phyloP scores from a whole-genome alignment of 176 grass and related monocot genomes.

The Ananas comosus region DNA sequence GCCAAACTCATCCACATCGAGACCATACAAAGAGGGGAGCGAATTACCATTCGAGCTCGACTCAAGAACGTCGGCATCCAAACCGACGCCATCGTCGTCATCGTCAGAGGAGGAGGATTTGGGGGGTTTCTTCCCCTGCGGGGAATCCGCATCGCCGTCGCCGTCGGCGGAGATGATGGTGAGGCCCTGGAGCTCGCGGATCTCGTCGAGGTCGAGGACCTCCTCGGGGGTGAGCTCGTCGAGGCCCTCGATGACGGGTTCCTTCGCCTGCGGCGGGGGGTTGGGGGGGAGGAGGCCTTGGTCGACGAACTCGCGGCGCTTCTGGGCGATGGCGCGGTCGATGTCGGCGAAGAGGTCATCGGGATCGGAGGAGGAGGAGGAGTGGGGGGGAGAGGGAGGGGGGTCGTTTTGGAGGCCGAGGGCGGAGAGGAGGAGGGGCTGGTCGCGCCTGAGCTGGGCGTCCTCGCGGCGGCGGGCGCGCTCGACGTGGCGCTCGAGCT shows the following conservation, averaged over 20 bases:
- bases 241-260: slow-evolving; percentile 29
- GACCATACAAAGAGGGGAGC: slow-evolving; percentile 21
- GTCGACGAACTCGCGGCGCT: slow-evolving; percentile 64
- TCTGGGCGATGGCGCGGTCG: slow-evolving; percentile 69
- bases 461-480: slow-evolving; percentile 39
- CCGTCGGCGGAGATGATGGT: slow-evolving; percentile 38
- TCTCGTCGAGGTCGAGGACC: slow-evolving; percentile 64
- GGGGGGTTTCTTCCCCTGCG: slow-evolving; percentile 11
- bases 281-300: slow-evolving; percentile 34
- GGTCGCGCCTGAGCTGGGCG: slow-evolving; percentile 36
- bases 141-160: slow-evolving; percentile 15
- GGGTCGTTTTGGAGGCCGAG: slow-evolving; percentile 16
- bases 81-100: not conserved
- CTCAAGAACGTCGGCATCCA: slow-evolving; percentile 24
- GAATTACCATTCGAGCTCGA: not conserved
- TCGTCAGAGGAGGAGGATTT: slow-evolving; percentile 1
- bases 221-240: slow-evolving; percentile 74
- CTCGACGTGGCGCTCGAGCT: slow-evolving; percentile 58
- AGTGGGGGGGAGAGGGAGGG: slow-evolving; percentile 12
- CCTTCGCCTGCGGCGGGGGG: slow-evolving; percentile 14
- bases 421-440: slow-evolving; percentile 36
- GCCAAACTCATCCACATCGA: slow-evolving; percentile 53
- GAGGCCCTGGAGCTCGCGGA: slow-evolving; percentile 50
- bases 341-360: slow-evolving; percentile 73
- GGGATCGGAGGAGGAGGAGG: not conserved